These are phyloP conservation scores for Apiotrichum porosum DNA, from an alignment of 1,284 basidiomycete species.

Conservation along the genomic window DNA sequence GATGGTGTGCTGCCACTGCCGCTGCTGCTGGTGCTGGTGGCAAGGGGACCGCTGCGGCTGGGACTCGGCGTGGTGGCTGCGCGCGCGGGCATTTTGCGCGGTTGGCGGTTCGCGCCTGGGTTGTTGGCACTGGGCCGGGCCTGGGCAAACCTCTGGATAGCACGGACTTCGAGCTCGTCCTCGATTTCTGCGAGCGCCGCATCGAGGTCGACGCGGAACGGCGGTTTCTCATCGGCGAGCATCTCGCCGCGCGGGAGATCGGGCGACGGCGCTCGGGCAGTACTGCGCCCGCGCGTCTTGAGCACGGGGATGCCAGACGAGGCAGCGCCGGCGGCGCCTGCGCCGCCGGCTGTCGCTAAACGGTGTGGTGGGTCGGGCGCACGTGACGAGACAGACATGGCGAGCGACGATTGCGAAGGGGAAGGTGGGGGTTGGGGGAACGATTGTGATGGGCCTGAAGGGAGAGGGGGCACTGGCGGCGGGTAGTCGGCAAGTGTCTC, in stretches of 20 bases:
- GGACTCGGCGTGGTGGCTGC: too few species aligned
- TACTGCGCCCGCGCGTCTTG: conserved; percentile 10
- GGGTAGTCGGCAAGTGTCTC: conserved; percentile 5
- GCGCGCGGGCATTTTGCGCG: too few species aligned
- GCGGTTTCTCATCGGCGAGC: conserved; percentile 10
- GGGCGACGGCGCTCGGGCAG: conserved; percentile 9
- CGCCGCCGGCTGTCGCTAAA: not conserved
- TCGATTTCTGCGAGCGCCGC: conserved; percentile 18
- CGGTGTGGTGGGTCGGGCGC: conserved; percentile 11
- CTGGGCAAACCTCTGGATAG: conserved; percentile 9
- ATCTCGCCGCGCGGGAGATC: conserved; percentile 5
- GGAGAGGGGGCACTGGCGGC: not conserved
- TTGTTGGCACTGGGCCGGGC: conserved; percentile 6
- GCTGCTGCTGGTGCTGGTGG: too few species aligned
- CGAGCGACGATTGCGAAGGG: not conserved
- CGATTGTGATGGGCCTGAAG: not conserved
- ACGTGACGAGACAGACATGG: conserved; percentile 10
- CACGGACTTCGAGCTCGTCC: conserved; percentile 18
- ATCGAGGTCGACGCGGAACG: conserved; percentile 19
- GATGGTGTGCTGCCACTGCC: too few species aligned
- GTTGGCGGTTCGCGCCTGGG: too few species aligned
- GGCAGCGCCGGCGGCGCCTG: not conserved
- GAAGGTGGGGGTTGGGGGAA: not conserved
- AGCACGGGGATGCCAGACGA: conserved; percentile 19
- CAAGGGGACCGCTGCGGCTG: too few species aligned